A percentile compares a stretch with the other conserved stretches of the same genome.
Evolutionary conservation across 257 asterid species (phyloP).

Genomic region (Solanum paucissectum): DNA sequence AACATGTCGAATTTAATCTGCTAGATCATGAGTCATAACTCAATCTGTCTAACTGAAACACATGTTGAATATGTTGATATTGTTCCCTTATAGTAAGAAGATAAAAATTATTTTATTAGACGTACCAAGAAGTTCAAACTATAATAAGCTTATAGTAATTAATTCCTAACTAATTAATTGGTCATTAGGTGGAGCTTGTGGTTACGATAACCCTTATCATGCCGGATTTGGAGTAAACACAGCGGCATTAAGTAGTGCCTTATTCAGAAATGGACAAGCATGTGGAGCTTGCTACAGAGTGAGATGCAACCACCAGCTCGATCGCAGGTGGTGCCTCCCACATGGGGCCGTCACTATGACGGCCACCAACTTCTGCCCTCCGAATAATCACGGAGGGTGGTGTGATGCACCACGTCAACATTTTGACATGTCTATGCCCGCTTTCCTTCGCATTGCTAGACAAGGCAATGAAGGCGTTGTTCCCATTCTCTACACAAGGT

Average conservation of each 20-base stretch:
- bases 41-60: not conserved
- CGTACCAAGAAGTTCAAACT: not conserved
- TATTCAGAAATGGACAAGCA: conserved; percentile 45
- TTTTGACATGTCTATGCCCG: conserved; percentile 67
- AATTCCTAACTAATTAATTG: not conserved
- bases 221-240: conserved; percentile 59
- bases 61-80: not conserved
- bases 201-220: conserved; percentile 37
- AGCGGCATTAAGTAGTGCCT: conserved; percentile 51
- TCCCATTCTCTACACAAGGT: conserved; percentile 53
- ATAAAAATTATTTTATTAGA: no score
- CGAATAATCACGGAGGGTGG: conserved; percentile 67
- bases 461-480: conserved; percentile 51
- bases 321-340: conserved; percentile 48
- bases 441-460: conserved; percentile 62
- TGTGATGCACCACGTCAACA: conserved; percentile 67
- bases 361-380: conserved; percentile 67
- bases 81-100: no score
- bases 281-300: conserved; percentile 61
- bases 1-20: not conserved
- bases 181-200: conserved; percentile 59
- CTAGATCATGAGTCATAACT: no score
- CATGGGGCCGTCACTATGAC: conserved; percentile 38
- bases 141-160: not conserved
- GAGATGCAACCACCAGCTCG: conserved; percentile 30